Conservation (phyloP, 352 stramenopile species). For the Phytopythium montanum region DNA sequence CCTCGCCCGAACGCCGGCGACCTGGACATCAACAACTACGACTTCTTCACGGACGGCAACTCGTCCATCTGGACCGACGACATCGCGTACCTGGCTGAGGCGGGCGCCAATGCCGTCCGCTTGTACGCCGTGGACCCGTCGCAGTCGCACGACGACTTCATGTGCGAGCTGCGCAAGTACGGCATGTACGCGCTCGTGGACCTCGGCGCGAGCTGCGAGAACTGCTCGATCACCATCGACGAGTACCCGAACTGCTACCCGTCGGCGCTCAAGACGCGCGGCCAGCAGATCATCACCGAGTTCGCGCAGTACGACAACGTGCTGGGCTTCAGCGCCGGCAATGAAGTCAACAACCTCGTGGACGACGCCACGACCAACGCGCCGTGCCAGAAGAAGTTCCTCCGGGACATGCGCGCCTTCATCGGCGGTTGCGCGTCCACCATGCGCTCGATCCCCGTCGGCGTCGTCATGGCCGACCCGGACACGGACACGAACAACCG, state of each 20-base stretch:
- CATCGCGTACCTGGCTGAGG: slow-evolving; percentile 49
- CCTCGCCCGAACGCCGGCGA: slow-evolving; percentile 63
- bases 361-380: slow-evolving; percentile 39
- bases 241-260: slow-evolving; percentile 54
- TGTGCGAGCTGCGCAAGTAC: slow-evolving; percentile 67
- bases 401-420: slow-evolving; percentile 80
- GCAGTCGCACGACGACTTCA: slow-evolving; percentile 83
- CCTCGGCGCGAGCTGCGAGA: slow-evolving; percentile 41
- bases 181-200: slow-evolving; percentile 82
- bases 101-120: slow-evolving; percentile 75
- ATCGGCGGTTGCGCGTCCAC: slow-evolving; percentile 47
- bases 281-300: slow-evolving; percentile 67
- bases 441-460: slow-evolving; percentile 72
- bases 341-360: slow-evolving; percentile 79
- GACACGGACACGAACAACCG: slow-evolving; percentile 56
- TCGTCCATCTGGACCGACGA: slow-evolving; percentile 63
- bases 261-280: slow-evolving; percentile 53
- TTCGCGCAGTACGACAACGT: slow-evolving; percentile 89
- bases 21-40: slow-evolving; percentile 65
- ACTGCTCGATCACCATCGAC: slow-evolving; percentile 53
- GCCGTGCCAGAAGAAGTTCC: slow-evolving; percentile 88
- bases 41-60: slow-evolving; percentile 84
- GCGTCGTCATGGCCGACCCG: slow-evolving; percentile 63
- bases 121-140: slow-evolving; percentile 81
- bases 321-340: slow-evolving; percentile 69